Conservation (phyloP, 2,329 filamentous ascomycete genomes). For the Penicillium occitanis region DNA sequence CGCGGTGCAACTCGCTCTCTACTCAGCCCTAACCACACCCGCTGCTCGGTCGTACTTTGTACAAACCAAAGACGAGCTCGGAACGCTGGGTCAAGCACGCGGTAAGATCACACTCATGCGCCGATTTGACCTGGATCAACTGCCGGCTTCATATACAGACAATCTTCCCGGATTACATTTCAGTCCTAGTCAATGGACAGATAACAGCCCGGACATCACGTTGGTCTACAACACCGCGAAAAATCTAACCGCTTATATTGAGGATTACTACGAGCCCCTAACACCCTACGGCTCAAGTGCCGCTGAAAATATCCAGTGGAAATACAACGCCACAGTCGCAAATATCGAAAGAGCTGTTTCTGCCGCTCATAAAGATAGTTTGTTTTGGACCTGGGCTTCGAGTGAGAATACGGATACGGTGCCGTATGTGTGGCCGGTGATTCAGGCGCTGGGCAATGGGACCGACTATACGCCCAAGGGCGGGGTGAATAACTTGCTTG, state of each 20-base stretch:
- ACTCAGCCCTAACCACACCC: constrained; percentile 39
- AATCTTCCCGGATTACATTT: constrained; percentile 51
- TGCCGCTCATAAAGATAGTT: constrained; percentile 31
- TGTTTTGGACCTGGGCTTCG: constrained; percentile 53
- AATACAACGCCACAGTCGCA: constrained; percentile 45
- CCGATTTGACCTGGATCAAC: constrained; percentile 47
- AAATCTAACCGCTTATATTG: constrained; percentile 47
- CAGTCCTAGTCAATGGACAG: constrained; percentile 46
- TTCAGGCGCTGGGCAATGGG: constrained; percentile 46
- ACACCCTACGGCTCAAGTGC: constrained; percentile 33
- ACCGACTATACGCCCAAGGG: constrained; percentile 37
- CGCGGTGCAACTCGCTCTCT: constrained; percentile 41
- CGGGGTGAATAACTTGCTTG: constrained; percentile 50
- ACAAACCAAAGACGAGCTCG: constrained; percentile 38
- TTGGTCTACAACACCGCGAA: constrained; percentile 44
- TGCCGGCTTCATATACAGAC: constrained; percentile 37
- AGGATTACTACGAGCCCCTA: constrained; percentile 51
- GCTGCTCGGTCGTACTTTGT: constrained; percentile 45
- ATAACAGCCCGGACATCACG: constrained; percentile 43
- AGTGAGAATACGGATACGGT: constrained; percentile 43
- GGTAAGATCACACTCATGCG: constrained; percentile 46
- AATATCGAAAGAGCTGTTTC: constrained; percentile 44
- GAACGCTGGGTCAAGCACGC: constrained; percentile 37
- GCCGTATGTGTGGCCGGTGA: constrained; percentile 45
- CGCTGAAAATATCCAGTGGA: constrained; percentile 44